Percentiles rank a stretch among this genome's conserved stretches.
Conservation (phyloP, 176 grass and related monocot species). For the Pontederia crassipes region DNA sequence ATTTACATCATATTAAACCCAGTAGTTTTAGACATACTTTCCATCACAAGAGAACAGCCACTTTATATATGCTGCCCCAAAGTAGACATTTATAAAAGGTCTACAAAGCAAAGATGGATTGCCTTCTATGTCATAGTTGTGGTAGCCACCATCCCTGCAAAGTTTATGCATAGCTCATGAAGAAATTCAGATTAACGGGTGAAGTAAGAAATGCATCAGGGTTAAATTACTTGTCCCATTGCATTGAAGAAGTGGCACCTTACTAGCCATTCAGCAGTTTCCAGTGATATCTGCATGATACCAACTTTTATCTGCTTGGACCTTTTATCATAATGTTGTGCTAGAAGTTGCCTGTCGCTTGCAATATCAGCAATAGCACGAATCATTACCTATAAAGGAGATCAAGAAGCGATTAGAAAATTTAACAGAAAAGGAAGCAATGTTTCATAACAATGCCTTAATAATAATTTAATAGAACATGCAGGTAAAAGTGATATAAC, state of each 20-base stretch:
- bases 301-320: slow-evolving; percentile 67
- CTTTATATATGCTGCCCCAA: slow-evolving; percentile 86
- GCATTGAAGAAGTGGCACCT: slow-evolving; percentile 28
- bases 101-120: slow-evolving; percentile 57
- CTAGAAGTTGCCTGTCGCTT: slow-evolving; percentile 62
- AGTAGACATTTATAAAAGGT: slow-evolving; percentile 94
- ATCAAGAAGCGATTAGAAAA: slow-evolving; percentile 14
- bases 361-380: slow-evolving; percentile 70
- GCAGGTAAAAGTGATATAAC: neutral
- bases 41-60: slow-evolving; percentile 89
- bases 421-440: neutral
- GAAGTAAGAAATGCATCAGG: neutral
- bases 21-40: slow-evolving; percentile 46
- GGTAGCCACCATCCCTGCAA: slow-evolving; percentile 83
- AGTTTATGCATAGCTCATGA: slow-evolving; percentile 6
- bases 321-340: slow-evolving; percentile 60
- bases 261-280: slow-evolving; percentile 78
- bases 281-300: slow-evolving; percentile 74
- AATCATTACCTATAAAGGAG: slow-evolving; percentile 70
- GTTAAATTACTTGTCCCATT: too few species aligned
- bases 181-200: slow-evolving; percentile 21
- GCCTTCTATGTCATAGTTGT: slow-evolving; percentile 62
- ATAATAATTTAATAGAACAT: neutral
- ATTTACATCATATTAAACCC: neutral
- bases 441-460: neutral